Conservation (phyloP, 1,284 basidiomycete genomes). For the Cutaneotrichosporon curvatum region DNA sequence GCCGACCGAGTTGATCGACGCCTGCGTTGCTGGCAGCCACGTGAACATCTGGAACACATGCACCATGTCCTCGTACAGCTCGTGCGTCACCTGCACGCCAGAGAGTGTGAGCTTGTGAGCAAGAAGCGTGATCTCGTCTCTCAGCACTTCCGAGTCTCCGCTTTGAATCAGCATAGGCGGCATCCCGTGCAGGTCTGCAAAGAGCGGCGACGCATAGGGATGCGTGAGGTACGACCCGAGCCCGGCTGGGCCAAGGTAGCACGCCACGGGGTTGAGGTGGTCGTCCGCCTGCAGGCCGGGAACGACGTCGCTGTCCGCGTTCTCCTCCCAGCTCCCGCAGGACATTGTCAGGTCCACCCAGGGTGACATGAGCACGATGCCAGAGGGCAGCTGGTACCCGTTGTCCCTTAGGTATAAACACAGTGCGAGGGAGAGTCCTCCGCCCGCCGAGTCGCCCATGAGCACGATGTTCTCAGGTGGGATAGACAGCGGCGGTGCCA, state of each 20-base stretch:
- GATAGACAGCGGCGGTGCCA: constrained; percentile 75
- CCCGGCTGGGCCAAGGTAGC: constrained; percentile 78
- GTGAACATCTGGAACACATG: constrained; percentile 88
- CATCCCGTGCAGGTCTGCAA: constrained; percentile 77
- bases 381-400: constrained; percentile 68
- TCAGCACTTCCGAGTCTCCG: constrained; percentile 86
- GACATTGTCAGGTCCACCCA: constrained; percentile 96
- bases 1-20: constrained; percentile 57
- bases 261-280: constrained; percentile 85
- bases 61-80: constrained; percentile 86
- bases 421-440: constrained; percentile 75
- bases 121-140: constrained; percentile 86
- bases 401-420: constrained; percentile 90
- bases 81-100: constrained; percentile 82
- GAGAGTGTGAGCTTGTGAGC: constrained; percentile 87
- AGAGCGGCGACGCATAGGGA: constrained; percentile 93
- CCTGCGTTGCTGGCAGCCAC: constrained; percentile 64
- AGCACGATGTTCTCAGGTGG: constrained; percentile 83
- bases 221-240: constrained; percentile 81
- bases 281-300: constrained; percentile 67
- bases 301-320: constrained; percentile 72
- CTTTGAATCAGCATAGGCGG: constrained; percentile 89
- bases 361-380: constrained; percentile 78
- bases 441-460: constrained; percentile 88
- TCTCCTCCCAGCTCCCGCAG: constrained; percentile 95